Evolutionary conservation across 345 rosid species (phyloP).

Genomic region (Gossypium turneri): DNA sequence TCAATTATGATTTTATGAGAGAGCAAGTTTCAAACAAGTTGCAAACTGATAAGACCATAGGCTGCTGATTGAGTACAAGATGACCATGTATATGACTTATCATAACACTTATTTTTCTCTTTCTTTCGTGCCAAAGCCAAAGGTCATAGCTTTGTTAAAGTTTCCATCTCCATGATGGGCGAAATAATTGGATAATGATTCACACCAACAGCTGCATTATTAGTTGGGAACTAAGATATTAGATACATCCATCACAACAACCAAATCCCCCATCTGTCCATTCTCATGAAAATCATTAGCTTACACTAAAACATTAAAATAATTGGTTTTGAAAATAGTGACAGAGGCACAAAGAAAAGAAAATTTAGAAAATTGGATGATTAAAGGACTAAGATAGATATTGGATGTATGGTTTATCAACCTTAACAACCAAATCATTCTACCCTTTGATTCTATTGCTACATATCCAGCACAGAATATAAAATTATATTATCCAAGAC

Average conservation of each 20-base stretch:
- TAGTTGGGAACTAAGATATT: neutral
- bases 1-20: neutral
- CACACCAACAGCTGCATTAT: neutral
- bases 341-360: neutral
- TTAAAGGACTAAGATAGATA: neutral
- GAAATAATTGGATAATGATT: neutral
- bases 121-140: neutral
- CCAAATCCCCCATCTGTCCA: neutral
- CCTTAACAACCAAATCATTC: neutral
- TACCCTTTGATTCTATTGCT: neutral
- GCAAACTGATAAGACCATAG: neutral
- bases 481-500: neutral
- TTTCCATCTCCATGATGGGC: neutral
- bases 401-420: neutral
- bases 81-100: neutral
- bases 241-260: conserved; percentile 7
- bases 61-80: neutral
- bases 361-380: neutral
- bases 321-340: neutral
- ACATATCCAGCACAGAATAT: neutral
- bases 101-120: neutral
- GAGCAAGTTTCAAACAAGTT: conserved; percentile 1
- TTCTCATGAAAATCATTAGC: neutral
- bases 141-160: neutral
- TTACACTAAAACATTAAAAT: neutral